Evolutionary conservation across 179 eudicot species (phyloP).

Genomic region (Monotropa hypopitys): DNA sequence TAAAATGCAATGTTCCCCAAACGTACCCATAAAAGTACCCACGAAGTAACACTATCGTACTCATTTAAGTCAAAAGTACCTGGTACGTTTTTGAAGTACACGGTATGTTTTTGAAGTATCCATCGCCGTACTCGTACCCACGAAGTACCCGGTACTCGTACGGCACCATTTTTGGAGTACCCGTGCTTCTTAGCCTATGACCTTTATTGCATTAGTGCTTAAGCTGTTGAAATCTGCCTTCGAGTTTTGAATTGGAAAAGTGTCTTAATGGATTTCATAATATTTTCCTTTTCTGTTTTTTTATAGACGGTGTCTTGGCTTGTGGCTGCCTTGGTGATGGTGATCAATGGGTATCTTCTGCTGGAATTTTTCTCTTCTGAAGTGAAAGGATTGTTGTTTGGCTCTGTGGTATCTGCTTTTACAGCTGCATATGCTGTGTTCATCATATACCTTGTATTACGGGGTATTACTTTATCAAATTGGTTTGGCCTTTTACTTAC

Average conservation of each 20-base stretch:
- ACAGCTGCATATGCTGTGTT: slow-evolving; percentile 51
- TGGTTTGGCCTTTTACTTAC: slow-evolving; percentile 20
- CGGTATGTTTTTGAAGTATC: too few relatives aligned
- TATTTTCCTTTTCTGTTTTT: background rate
- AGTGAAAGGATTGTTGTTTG: slow-evolving; percentile 40
- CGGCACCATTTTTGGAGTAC: too few relatives aligned
- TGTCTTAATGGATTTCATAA: background rate
- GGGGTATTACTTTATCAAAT: slow-evolving; percentile 24
- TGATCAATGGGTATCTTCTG: slow-evolving; percentile 79
- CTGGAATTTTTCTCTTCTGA: slow-evolving; percentile 55
- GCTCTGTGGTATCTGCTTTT: slow-evolving; percentile 23
- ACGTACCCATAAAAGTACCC: too few relatives aligned
- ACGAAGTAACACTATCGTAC: too few relatives aligned
- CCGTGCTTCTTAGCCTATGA: too few relatives aligned
- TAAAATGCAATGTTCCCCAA: too few relatives aligned
- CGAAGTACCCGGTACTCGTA: too few relatives aligned
- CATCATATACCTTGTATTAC: slow-evolving; percentile 44
- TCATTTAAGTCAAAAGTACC: too few relatives aligned
- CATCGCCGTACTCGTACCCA: too few relatives aligned
- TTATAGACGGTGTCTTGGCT: slow-evolving; percentile 59
- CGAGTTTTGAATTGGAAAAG: background rate
- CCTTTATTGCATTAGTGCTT: background rate
- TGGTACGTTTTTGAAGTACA: too few relatives aligned
- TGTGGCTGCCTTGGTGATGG: slow-evolving; percentile 66
- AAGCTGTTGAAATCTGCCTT: background rate